Evolutionary conservation across 148 eudicot species (phyloP).

Genomic region (Rhododendron williamsianum): DNA sequence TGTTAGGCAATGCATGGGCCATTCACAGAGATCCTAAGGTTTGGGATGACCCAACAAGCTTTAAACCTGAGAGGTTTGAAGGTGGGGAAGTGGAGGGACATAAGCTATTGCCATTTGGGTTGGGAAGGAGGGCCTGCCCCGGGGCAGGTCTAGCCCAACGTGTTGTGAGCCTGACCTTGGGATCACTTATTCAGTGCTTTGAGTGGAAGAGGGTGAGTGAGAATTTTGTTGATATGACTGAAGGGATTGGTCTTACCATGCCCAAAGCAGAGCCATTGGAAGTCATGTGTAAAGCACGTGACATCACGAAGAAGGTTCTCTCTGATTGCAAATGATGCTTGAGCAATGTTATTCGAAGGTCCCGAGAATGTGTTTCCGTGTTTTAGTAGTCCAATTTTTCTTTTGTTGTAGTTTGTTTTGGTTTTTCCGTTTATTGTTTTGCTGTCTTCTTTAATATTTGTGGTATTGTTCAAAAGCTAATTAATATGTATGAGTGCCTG

Average conservation of each 20-base stretch:
- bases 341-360: background rate
- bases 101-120: background rate
- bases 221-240: constrained; percentile 22
- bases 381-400: background rate
- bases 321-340: background rate
- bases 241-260: constrained; percentile 27
- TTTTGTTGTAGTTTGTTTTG: too few relatives aligned
- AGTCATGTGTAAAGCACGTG: constrained; percentile 4
- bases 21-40: background rate
- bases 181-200: constrained; percentile 34
- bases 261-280: constrained; percentile 24
- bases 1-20: constrained; percentile 1
- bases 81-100: background rate
- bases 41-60: background rate
- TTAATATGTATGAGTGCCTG: background rate
- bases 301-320: constrained; percentile 7
- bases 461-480: background rate
- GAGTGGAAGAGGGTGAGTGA: constrained; percentile 30
- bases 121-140: constrained; percentile 5
- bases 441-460: background rate
- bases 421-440: background rate
- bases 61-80: background rate
- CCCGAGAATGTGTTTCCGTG: background rate
- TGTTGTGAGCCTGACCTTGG: constrained; percentile 27
- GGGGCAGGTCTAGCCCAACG: constrained; percentile 26